Percentiles rank a stretch among this genome's conserved stretches.
These are phyloP conservation scores for Dactylellina drechsleri DNA, from an alignment of 2,329 filamentous ascomycete species.

Conservation along the genomic window DNA sequence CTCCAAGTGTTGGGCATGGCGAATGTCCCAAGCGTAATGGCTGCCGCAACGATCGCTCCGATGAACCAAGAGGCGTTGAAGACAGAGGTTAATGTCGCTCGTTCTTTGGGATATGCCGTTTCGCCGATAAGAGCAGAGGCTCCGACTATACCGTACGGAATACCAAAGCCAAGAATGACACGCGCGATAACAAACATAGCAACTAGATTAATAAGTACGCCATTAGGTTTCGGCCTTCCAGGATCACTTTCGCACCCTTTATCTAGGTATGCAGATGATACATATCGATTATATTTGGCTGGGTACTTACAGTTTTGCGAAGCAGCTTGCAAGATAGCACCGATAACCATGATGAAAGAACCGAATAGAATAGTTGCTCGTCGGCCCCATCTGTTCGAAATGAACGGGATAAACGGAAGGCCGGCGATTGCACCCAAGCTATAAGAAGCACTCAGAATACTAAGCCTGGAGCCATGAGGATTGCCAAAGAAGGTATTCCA, in stretches of 20 bases:
- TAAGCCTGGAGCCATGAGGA: constrained; percentile 64
- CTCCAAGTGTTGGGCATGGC: constrained; percentile 62
- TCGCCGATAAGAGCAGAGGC: constrained; percentile 71
- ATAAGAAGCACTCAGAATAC: constrained; percentile 70
- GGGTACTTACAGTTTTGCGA: constrained; percentile 63
- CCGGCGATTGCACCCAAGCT: constrained; percentile 70
- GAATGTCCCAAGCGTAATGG: constrained; percentile 66
- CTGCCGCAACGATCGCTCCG: constrained; percentile 66
- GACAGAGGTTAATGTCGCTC: constrained; percentile 69
- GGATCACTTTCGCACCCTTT: not conserved
- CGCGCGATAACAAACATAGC: constrained; percentile 72
- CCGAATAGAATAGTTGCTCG: constrained; percentile 70
- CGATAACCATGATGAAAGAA: constrained; percentile 67
- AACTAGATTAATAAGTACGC: constrained; percentile 59
- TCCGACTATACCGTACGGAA: constrained; percentile 70
- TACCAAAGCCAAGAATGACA: constrained; percentile 71
- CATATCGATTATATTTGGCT: not conserved
- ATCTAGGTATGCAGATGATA: not conserved
- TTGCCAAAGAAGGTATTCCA: constrained; percentile 63
- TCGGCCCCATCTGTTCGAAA: constrained; percentile 69
- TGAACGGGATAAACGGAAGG: constrained; percentile 68
- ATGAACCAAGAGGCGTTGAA: constrained; percentile 72
- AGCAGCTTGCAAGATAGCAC: constrained; percentile 69
- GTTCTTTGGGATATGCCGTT: constrained; percentile 71
- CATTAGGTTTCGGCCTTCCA: not conserved